Base-by-base conservation (phyloP, 441 rosid species). In the Euphorbia corollata region DNA sequence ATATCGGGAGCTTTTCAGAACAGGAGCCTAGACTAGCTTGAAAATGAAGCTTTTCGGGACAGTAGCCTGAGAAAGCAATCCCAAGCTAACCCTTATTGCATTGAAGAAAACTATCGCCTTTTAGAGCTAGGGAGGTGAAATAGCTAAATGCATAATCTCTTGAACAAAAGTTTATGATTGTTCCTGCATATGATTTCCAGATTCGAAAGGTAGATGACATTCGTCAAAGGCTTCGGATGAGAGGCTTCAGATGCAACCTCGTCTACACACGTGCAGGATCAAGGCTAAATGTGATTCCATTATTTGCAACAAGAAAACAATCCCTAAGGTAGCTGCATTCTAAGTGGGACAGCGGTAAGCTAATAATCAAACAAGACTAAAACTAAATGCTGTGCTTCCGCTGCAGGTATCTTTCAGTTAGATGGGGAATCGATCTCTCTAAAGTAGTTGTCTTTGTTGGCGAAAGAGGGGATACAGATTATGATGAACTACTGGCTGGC, bases 401-500 rank as follows among this genome's bases (percentile, higher is more conserved):
- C 12, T 77, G 76, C 83, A 92, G 94, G 86, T 92, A 90, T 70
- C 96, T 92, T 61, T 89, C 87, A 50, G 80, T 88, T 50, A 84
- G 84, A 70, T 90, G 97, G 98, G 97, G 90, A 71, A 80, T 86
- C 47, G 92, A 87, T 70, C 81, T 85, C 53, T 74, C 91, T 0
- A 87, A 81, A 71, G 71, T 83, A 68, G 82, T 86, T 15, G 75
- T 88, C 68, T 84, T 92, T 67, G 77, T 83, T 76, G 98, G 98
- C 24, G 97, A 84, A 66, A 80, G 63, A 70, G 96, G 98, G 65
- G 98, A 92, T 69, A 88, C 96, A n/a, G 98, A 90, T 82, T 81
- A 83, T 38, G 92, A 87, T 68, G 84, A 79, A 73, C 81, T 88
- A 73, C 48, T 88, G 36, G 84, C 83, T 48, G 94, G 98, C 62